phyloP scores from a whole-genome alignment of 306 rosid species.

The Vachellia pachyceras region DNA sequence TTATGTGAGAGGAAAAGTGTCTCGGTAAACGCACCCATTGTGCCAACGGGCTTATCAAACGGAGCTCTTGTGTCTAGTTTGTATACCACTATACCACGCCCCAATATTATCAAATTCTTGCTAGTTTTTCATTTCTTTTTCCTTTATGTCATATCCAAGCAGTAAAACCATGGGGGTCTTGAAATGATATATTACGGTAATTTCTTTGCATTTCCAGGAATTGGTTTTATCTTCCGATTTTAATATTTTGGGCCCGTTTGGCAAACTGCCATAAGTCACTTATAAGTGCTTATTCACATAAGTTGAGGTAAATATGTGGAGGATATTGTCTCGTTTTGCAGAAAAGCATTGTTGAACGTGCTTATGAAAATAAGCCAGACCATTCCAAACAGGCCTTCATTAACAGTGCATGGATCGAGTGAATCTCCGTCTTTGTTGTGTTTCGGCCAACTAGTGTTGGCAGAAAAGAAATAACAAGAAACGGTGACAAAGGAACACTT shows the following conservation, averaged over 20 bases:
- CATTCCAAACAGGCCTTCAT: too few species aligned
- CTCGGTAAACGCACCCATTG: too few species aligned
- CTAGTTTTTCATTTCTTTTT: constrained; percentile 11
- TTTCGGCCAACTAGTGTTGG: not conserved
- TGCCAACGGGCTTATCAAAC: too few species aligned
- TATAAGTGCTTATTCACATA: too few species aligned
- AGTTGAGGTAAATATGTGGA: too few species aligned
- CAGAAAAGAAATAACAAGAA: not conserved
- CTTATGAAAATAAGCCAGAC: too few species aligned
- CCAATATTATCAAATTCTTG: not conserved
- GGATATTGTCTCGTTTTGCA: too few species aligned
- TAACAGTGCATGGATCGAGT: not conserved
- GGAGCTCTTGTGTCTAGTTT: constrained; percentile 36
- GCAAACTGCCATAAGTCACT: too few species aligned
- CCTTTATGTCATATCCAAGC: constrained; percentile 28
- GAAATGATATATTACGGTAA: not conserved
- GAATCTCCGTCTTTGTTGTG: not conserved
- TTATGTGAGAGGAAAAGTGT: too few species aligned
- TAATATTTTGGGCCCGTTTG: too few species aligned
- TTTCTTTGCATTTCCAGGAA: not conserved
- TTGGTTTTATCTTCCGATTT: not conserved
- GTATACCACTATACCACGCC: constrained; percentile 41
- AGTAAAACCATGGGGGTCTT: not conserved
- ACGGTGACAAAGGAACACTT: not conserved
- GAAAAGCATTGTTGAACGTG: too few species aligned